phyloP scores from a whole-genome alignment of 176 grass and related monocot species.

The Musa schizocarpa region DNA sequence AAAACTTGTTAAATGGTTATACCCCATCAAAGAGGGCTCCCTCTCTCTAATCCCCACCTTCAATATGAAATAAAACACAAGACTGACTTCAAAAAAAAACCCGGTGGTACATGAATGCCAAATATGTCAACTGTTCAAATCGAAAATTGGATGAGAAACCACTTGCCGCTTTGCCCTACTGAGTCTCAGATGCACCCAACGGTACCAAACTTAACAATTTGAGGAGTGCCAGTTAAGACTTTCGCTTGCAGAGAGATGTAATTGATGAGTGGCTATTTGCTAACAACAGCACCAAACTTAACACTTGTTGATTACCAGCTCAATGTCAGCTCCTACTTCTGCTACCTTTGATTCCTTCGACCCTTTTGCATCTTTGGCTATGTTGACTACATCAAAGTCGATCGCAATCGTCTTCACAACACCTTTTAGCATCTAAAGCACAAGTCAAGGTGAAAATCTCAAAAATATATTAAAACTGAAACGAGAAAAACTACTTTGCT shows the following conservation, averaged over 20 bases:
- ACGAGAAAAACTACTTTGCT: background rate
- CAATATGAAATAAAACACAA: too few relatives aligned
- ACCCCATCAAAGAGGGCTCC: too few relatives aligned
- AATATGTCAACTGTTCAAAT: too few relatives aligned
- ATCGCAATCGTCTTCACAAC: constrained; percentile 81
- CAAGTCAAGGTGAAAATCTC: constrained; percentile 36
- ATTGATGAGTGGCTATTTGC: background rate
- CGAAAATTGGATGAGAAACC: too few relatives aligned
- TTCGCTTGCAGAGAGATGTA: background rate
- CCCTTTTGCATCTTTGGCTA: constrained; percentile 50
- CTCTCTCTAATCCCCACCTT: too few relatives aligned
- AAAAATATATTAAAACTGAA: background rate
- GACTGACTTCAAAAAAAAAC: too few relatives aligned
- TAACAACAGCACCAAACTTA: background rate
- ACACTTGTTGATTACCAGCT: constrained; percentile 51
- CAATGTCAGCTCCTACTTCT: constrained; percentile 72
- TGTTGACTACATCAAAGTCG: constrained; percentile 67
- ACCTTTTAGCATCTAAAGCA: constrained; percentile 72
- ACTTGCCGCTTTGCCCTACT: too few relatives aligned
- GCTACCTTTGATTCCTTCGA: constrained; percentile 70
- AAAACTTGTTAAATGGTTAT: too few relatives aligned
- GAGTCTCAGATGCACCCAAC: too few relatives aligned
- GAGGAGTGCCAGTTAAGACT: too few relatives aligned
- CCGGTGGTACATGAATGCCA: too few relatives aligned
- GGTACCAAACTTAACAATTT: too few relatives aligned